phyloP scores from a whole-genome alignment of 257 asterid species.

The Nemophila menziesii region DNA sequence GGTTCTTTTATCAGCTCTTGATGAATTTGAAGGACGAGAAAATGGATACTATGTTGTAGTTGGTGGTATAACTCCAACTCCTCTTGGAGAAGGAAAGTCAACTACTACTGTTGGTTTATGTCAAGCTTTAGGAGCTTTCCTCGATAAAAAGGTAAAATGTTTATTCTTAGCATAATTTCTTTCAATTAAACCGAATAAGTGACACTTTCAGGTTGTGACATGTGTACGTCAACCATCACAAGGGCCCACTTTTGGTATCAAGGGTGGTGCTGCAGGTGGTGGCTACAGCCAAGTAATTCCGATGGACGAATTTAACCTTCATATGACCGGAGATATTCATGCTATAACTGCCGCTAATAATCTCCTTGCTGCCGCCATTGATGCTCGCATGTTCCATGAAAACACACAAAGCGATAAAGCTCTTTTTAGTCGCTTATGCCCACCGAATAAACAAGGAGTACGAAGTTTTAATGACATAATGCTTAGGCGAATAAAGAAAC shows the following conservation, averaged over 20 bases:
- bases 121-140: conserved; percentile 95
- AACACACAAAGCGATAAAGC: conserved; percentile 86
- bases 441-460: conserved; percentile 70
- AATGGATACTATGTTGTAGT: conserved; percentile 96
- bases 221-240: conserved; percentile 93
- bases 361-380: conserved; percentile 96
- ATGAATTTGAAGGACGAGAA: conserved; percentile 44
- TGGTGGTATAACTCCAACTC: conserved; percentile 98
- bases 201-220: conserved; percentile 56
- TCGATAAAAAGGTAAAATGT: conserved; percentile 64
- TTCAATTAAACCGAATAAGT: too few species aligned
- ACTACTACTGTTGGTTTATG: conserved; percentile 98
- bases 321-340: conserved; percentile 92
- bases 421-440: conserved; percentile 83
- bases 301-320: conserved; percentile 98
- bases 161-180: background rate
- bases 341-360: conserved; percentile 97
- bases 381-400: conserved; percentile 84
- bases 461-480: conserved; percentile 60
- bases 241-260: conserved; percentile 96
- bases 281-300: conserved; percentile 99
- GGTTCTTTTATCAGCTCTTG: conserved; percentile 75
- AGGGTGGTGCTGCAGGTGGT: conserved; percentile 99
- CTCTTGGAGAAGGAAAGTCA: conserved; percentile 98
- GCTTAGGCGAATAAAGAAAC: conserved; percentile 71